Base-by-base conservation (phyloP, 768 basidiomycete genomes). In the Amanita exitialis region DNA sequence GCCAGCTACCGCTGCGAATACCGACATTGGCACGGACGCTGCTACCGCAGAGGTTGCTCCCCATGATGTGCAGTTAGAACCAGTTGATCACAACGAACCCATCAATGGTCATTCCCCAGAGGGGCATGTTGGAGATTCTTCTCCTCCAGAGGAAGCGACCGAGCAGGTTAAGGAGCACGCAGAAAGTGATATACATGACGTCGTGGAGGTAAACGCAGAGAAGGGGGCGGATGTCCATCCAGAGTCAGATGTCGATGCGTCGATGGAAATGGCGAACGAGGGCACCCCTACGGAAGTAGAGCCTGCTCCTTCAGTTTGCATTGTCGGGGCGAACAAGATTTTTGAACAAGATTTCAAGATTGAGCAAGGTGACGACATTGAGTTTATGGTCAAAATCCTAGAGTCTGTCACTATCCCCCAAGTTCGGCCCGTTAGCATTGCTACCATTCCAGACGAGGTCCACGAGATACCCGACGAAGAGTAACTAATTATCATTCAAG, bases 341-440 rank as follows among this genome's bases (percentile, higher is more conserved):
- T 43, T 13, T 9, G 39, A 42, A 32, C 39, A 43, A 30, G 30
- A 50, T 23, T 43, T 23, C 8, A 32, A 35, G 16, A 16, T 35
- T 21, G 18, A 28, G 21, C 27, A 42, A 12, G 71, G 62, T 13
- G 62, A 68, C 49, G 78, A 83, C 27, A 68, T 83, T 27, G 85
- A 80, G 62, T 77, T 78, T 50, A 79, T 86, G 47, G 78, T 88
- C 54, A 79, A 74, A 57, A 70, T 86, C 57, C 77, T 87, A 10
- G 81, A 88, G 65, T 59, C 71, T 1, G 61, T 56, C 27, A 58
- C 67, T 34, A 52, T 66, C 37, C 58, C 66, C 41, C 76, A 74
- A 56, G 59, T 66, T 9, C 69, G 67, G 46, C 69, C 70, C 18
- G 64, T 65, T 51, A 75, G 69, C 62, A 70, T 74, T 46, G 61